These are phyloP conservation scores for Ormosia semicastrata DNA, from an alignment of 306 rosid species.

Conservation along the genomic window DNA sequence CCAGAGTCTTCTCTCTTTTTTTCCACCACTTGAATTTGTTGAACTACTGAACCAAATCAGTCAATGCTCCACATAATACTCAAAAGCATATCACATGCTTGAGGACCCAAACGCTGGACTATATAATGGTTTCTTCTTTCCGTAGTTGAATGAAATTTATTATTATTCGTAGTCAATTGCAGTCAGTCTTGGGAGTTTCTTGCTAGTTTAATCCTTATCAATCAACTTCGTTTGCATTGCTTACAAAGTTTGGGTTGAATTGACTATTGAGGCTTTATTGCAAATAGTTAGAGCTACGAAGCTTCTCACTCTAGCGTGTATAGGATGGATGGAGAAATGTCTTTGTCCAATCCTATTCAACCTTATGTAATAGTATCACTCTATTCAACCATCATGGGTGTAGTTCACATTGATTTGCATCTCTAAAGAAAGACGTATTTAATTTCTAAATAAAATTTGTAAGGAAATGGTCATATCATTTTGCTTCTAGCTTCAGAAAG, in stretches of 20 bases:
- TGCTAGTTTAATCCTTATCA: background rate
- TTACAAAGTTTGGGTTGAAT: constrained; percentile 1
- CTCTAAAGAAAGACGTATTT: no score
- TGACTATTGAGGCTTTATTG: background rate
- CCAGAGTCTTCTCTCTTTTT: background rate
- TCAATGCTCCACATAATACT: background rate
- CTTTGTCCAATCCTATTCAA: constrained; percentile 22
- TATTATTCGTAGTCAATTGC: background rate
- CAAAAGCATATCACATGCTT: constrained; percentile 13
- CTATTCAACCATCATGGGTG: no score
- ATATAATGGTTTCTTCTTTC: background rate
- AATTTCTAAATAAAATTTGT: no score
- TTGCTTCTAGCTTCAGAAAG: no score
- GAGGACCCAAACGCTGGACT: background rate
- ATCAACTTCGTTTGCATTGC: constrained; percentile 1
- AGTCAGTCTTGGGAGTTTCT: background rate
- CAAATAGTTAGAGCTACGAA: constrained; percentile 11
- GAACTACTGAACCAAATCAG: background rate
- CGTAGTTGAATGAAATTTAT: background rate
- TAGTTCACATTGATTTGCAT: no score
- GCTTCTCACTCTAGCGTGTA: constrained; percentile 21
- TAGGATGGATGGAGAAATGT: constrained; percentile 24
- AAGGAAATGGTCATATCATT: no score
- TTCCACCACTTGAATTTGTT: background rate
- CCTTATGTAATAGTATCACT: no score